These are phyloP conservation scores for Tirmania nivea DNA, from an alignment of 495 filamentous ascomycete species.

Conservation along the genomic window DNA sequence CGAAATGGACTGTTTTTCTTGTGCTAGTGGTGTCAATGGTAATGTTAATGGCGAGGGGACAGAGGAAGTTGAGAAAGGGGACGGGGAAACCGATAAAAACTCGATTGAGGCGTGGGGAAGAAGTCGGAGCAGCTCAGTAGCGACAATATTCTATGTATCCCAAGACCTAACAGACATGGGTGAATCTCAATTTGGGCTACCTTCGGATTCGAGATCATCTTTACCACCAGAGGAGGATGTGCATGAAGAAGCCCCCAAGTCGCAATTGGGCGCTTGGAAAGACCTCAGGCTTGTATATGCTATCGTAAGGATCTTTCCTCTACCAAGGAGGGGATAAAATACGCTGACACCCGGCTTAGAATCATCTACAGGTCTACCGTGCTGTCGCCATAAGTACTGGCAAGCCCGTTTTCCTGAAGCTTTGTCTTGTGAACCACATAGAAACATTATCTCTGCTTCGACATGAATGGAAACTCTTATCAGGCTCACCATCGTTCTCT, in stretches of 20 bases:
- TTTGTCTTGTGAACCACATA: slow-evolving; percentile 17
- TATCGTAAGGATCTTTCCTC: slow-evolving; percentile 11
- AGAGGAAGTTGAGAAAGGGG: slow-evolving; percentile 7
- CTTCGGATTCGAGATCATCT: no score
- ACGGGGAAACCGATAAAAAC: slow-evolving; percentile 6
- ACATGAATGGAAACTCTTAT: slow-evolving; percentile 19
- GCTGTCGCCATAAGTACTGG: slow-evolving; percentile 11
- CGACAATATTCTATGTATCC: neutral
- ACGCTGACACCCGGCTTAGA: slow-evolving; percentile 5
- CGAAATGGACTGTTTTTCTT: neutral
- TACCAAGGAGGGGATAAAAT: slow-evolving; percentile 2
- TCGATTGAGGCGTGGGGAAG: slow-evolving; percentile 3
- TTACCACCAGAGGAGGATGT: slow-evolving; percentile 4
- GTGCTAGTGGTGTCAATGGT: neutral
- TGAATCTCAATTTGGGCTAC: neutral
- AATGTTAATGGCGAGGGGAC: slow-evolving; percentile 5
- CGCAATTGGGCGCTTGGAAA: neutral
- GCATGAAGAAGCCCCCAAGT: neutral
- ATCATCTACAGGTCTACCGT: slow-evolving; percentile 19
- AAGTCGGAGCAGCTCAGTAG: slow-evolving; percentile 3
- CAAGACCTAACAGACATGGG: neutral
- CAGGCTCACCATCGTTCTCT: slow-evolving; percentile 4
- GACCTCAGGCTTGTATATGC: slow-evolving; percentile 14
- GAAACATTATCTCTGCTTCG: slow-evolving; percentile 19
- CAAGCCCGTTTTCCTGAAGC: slow-evolving; percentile 16